Evolutionary conservation across 164 flowering plant genomes (phyloP).

Genomic region (Echeveria elegans): DNA sequence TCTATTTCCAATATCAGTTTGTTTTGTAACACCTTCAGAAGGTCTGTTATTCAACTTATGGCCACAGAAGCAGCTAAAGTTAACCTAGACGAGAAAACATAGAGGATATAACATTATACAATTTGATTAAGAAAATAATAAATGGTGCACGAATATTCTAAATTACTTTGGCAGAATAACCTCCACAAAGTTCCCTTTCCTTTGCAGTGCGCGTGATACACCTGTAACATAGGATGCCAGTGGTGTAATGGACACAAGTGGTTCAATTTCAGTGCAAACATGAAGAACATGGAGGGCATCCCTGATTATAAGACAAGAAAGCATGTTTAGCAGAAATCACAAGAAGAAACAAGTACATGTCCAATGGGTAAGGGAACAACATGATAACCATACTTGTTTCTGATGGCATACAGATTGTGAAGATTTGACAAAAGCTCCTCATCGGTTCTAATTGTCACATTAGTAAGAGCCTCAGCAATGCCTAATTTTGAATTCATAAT

Average conservation of each 20-base stretch:
- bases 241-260: constrained; percentile 59
- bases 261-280: constrained; percentile 83
- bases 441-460: constrained; percentile 34
- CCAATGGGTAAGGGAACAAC: not conserved
- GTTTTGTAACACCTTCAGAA: not conserved
- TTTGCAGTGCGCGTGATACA: constrained; percentile 60
- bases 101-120: not conserved
- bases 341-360: not conserved
- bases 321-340: no score
- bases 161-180: constrained; percentile 81
- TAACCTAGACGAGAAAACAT: not conserved
- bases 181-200: constrained; percentile 69
- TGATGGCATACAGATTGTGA: constrained; percentile 28
- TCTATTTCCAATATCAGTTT: not conserved
- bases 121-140: not conserved
- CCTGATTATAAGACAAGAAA: constrained; percentile 33
- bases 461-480: constrained; percentile 27
- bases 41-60: not conserved
- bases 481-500: constrained; percentile 29
- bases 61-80: not conserved
- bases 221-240: constrained; percentile 68
- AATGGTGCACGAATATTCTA: constrained; percentile 1
- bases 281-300: constrained; percentile 55
- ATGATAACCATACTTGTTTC: constrained; percentile 29
- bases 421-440: constrained; percentile 49